Evolutionary conservation across 208 protist species (phyloP).

Genomic region (Crithidia mellificae): DNA sequence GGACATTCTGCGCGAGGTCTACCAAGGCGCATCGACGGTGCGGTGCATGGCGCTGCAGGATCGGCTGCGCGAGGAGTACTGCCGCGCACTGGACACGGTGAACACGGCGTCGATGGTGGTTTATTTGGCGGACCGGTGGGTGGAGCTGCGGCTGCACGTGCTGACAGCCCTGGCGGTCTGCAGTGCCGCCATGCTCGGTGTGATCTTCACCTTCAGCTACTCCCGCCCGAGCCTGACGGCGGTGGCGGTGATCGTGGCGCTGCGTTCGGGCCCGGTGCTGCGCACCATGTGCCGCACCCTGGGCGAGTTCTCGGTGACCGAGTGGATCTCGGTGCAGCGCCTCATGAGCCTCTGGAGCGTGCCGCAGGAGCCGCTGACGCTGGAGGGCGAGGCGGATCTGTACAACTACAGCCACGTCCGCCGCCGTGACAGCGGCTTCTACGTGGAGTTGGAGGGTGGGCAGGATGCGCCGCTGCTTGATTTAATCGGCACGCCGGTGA

Average conservation of each 20-base stretch:
- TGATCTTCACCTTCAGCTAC: conserved; percentile 45
- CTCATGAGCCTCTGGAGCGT: conserved; percentile 56
- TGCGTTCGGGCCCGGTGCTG: conserved; percentile 48
- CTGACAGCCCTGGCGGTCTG: conserved; percentile 46
- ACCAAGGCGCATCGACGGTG: conserved; percentile 53
- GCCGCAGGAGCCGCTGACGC: conserved; percentile 50
- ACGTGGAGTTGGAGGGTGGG: conserved; percentile 22
- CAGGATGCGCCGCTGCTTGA: conserved; percentile 14
- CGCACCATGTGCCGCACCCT: conserved; percentile 41
- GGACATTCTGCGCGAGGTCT: conserved; percentile 59
- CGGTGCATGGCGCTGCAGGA: conserved; percentile 63
- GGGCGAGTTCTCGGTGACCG: conserved; percentile 37
- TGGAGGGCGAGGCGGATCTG: conserved; percentile 26
- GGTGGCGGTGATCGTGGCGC: conserved; percentile 47
- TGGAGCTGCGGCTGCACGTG: conserved; percentile 55
- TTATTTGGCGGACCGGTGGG: conserved; percentile 65
- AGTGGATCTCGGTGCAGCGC: conserved; percentile 61
- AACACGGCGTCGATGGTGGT: conserved; percentile 62
- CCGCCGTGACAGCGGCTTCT: background rate
- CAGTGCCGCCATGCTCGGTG: conserved; percentile 45
- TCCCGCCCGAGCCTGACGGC: conserved; percentile 47
- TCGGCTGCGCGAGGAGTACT: conserved; percentile 70
- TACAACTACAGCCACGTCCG: conserved; percentile 32
- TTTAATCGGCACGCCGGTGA: conserved; percentile 6
- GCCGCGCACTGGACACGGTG: conserved; percentile 56